A percentile compares a stretch with the other conserved stretches of the same genome.
These are phyloP conservation scores for Phaffomyces opuntiae DNA, from an alignment of 805 yeast species.

Conservation along the genomic window DNA sequence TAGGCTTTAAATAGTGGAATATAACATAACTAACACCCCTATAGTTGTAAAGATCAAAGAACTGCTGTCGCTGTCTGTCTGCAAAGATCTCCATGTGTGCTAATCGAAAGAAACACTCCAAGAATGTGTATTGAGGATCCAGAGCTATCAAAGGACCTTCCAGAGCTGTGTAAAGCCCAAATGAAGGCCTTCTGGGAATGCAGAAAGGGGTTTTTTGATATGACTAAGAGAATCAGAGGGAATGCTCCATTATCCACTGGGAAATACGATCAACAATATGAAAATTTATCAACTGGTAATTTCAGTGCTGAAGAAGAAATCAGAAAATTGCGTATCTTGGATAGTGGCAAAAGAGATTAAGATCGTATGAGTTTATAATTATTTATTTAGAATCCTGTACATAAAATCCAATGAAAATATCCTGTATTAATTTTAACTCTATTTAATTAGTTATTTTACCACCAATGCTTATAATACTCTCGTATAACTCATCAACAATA, in stretches of 20 bases:
- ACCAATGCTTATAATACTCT: conserved; percentile 24
- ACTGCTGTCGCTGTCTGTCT: conserved; percentile 93
- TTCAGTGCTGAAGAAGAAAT: conserved; percentile 79
- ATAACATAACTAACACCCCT: background rate
- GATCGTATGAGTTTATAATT: background rate
- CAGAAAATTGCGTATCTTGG: conserved; percentile 57
- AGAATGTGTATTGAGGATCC: conserved; percentile 82
- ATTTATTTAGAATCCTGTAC: background rate
- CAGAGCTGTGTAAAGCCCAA: conserved; percentile 82
- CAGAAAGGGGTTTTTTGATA: conserved; percentile 83
- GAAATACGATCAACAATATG: conserved; percentile 81
- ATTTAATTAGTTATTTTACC: background rate
- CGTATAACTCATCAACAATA: conserved; percentile 39
- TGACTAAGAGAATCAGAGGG: conserved; percentile 87
- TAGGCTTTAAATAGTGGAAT: background rate
- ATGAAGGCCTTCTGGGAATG: conserved; percentile 85
- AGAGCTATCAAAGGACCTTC: conserved; percentile 65
- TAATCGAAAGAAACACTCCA: conserved; percentile 84
- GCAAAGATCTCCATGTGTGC: conserved; percentile 94
- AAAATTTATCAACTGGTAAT: conserved; percentile 70
- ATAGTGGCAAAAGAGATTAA: conserved; percentile 34
- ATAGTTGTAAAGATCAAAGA: conserved; percentile 87
- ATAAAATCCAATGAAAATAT: background rate
- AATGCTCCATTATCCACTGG: conserved; percentile 93
- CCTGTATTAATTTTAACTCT: background rate